Conservation (phyloP, 2,329 filamentous ascomycete species). For the Fusarium odoratissimum region DNA sequence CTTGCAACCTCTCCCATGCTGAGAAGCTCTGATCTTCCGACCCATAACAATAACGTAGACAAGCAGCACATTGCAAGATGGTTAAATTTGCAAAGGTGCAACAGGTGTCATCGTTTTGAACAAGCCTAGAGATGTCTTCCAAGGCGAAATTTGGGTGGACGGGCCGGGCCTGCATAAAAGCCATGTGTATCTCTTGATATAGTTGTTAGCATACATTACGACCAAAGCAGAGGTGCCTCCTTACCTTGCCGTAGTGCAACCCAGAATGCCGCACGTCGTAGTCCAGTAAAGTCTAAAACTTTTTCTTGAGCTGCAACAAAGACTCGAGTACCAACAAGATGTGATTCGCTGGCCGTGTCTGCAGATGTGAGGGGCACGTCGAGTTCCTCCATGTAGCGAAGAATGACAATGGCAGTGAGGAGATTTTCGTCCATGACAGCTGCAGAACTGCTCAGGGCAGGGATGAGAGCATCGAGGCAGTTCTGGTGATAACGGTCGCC, state of each 20-base stretch:
- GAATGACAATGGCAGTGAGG: slow-evolving; percentile 46
- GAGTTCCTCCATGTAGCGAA: slow-evolving; percentile 47
- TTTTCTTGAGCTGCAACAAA: slow-evolving; percentile 47
- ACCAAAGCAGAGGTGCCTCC: neutral
- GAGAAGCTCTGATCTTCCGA: slow-evolving; percentile 41
- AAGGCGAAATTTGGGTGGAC: slow-evolving; percentile 45
- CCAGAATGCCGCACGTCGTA: slow-evolving; percentile 47
- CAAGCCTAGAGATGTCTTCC: slow-evolving; percentile 36
- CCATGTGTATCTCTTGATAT: slow-evolving; percentile 47
- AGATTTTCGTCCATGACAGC: slow-evolving; percentile 47
- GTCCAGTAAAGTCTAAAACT: slow-evolving; percentile 43
- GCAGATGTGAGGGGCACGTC: slow-evolving; percentile 37
- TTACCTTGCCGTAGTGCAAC: slow-evolving; percentile 34
- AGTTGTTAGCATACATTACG: neutral
- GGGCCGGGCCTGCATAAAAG: slow-evolving; percentile 45
- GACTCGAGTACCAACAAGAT: slow-evolving; percentile 46
- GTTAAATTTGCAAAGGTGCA: slow-evolving; percentile 45
- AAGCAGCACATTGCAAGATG: slow-evolving; percentile 45
- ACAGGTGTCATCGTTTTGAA: slow-evolving; percentile 40
- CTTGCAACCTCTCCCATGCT: slow-evolving; percentile 38
- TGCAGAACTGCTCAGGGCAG: slow-evolving; percentile 41
- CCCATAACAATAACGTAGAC: slow-evolving; percentile 47
- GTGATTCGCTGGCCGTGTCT: slow-evolving; percentile 35
- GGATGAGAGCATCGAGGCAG: slow-evolving; percentile 45
- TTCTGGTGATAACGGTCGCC: slow-evolving; percentile 46